Percentiles rank a stretch among this genome's conserved stretches.
These are phyloP conservation scores for Hibiscus tridactylites DNA, from an alignment of 345 rosid genomes.

Conservation along the genomic window DNA sequence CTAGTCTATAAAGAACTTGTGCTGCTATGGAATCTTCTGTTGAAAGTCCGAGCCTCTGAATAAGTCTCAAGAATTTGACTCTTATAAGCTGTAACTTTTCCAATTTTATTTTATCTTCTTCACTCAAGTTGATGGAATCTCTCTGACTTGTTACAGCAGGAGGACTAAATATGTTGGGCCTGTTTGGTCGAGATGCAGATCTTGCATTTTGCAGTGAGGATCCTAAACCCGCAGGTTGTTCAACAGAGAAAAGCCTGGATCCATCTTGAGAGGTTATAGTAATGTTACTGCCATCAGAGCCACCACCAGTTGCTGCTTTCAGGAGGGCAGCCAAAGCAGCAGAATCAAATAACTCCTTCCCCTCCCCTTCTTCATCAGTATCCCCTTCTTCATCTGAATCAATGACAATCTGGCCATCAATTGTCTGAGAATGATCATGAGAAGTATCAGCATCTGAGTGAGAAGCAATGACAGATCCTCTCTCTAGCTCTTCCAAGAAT, in stretches of 20 bases:
- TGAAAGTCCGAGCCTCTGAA: conserved; percentile 65
- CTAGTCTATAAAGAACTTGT: conserved; percentile 74
- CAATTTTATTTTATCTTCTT: conserved; percentile 72
- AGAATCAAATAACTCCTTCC: conserved; percentile 79
- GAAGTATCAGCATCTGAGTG: conserved; percentile 48
- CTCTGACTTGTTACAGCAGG: conserved; percentile 27
- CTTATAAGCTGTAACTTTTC: conserved; percentile 68
- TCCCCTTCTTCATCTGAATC: conserved; percentile 91
- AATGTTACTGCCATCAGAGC: conserved; percentile 51
- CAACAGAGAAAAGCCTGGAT: conserved; percentile 81
- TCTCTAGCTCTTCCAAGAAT: conserved; percentile 75
- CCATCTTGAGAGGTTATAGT: conserved; percentile 80
- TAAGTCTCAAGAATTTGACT: conserved; percentile 83
- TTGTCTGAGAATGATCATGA: conserved; percentile 44
- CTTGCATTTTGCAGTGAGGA: conserved; percentile 62
- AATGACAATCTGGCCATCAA: conserved; percentile 73
- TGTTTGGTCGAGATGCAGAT: conserved; percentile 54
- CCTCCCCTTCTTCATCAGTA: conserved; percentile 75
- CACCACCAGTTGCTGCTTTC: conserved; percentile 79
- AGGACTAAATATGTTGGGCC: conserved; percentile 45
- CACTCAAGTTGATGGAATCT: conserved; percentile 56
- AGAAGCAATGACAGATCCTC: conserved; percentile 43
- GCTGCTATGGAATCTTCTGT: conserved; percentile 72
- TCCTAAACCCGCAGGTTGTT: conserved; percentile 89
- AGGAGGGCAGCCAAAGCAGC: conserved; percentile 85